phyloP scores from a whole-genome alignment of 2,329 filamentous ascomycete genomes.

The Hypocrella siamensis region DNA sequence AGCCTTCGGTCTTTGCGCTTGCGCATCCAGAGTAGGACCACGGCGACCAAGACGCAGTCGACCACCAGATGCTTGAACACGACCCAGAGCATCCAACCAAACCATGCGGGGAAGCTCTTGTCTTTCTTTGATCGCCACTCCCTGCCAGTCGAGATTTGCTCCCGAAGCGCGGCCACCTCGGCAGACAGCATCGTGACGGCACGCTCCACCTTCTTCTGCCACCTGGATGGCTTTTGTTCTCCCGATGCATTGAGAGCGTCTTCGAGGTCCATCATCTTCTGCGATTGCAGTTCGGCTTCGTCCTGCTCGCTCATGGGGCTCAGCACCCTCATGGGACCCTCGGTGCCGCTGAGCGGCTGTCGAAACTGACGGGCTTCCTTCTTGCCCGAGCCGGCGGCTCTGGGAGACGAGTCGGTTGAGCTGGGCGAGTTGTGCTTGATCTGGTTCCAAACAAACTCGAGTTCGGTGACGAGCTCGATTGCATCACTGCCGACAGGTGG shows the following conservation, averaged over 20 bases:
- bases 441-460: constrained; percentile 99
- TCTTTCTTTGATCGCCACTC: constrained; percentile 53
- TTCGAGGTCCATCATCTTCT: constrained; percentile 28
- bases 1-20: constrained; percentile 53
- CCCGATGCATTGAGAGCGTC: constrained; percentile 25
- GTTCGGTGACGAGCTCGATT: constrained; percentile 72
- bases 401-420: constrained; percentile 42
- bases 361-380: constrained; percentile 24
- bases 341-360: constrained; percentile 30
- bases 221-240: constrained; percentile 36
- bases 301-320: constrained; percentile 79
- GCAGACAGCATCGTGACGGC: constrained; percentile 80
- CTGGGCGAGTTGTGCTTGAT: constrained; percentile 73
- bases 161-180: constrained; percentile 79
- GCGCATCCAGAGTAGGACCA: constrained; percentile 59
- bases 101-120: constrained; percentile 52
- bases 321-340: constrained; percentile 51
- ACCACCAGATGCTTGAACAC: constrained; percentile 57
- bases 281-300: constrained; percentile 42
- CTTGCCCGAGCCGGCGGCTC: constrained; percentile 19
- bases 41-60: constrained; percentile 49
- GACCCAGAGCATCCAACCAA: constrained; percentile 54
- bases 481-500: constrained; percentile 42
- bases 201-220: constrained; percentile 70
- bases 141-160: constrained; percentile 69